phyloP scores from a whole-genome alignment of 2,329 filamentous ascomycete species.

The Venturia oleaginea region DNA sequence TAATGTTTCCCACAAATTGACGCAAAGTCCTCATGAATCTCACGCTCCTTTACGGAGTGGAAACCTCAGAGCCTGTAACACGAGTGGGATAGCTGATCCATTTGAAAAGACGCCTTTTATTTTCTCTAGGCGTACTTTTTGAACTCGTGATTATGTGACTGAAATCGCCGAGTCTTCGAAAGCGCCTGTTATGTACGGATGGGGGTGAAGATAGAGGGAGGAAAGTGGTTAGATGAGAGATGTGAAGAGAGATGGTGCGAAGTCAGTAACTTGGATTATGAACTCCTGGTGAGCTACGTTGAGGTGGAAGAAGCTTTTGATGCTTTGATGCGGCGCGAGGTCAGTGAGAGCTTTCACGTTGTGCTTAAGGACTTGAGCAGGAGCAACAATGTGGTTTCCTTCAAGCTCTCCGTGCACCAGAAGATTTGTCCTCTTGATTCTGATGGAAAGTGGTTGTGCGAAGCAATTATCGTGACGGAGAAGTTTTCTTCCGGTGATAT shows the following conservation, averaged over 20 bases:
- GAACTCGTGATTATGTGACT: slow-evolving; percentile 71
- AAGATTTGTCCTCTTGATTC: background rate
- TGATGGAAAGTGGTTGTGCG: background rate
- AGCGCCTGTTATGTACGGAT: slow-evolving; percentile 47
- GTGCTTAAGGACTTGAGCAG: too few relatives aligned
- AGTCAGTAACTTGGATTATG: too few relatives aligned
- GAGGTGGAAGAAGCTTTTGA: too few relatives aligned
- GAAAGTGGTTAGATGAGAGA: background rate
- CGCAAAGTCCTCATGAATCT: slow-evolving; percentile 74
- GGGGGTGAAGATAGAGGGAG: background rate
- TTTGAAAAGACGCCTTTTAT: slow-evolving; percentile 60
- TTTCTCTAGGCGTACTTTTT: slow-evolving; percentile 77
- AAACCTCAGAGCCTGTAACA: slow-evolving; percentile 75
- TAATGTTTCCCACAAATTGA: slow-evolving; percentile 79
- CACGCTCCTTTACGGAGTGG: slow-evolving; percentile 15
- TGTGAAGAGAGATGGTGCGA: background rate
- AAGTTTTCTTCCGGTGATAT: background rate
- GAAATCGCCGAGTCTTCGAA: slow-evolving; percentile 81
- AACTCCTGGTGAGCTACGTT: too few relatives aligned
- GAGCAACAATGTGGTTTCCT: too few relatives aligned
- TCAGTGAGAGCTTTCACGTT: too few relatives aligned
- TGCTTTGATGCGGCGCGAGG: too few relatives aligned
- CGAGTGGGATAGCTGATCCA: slow-evolving; percentile 70
- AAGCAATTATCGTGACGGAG: background rate
- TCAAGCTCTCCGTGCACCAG: too few relatives aligned